A percentile compares a stretch with the other conserved stretches of the same genome.
phyloP scores from a whole-genome alignment of 768 basidiomycete genomes.

The Neoboletus subvelutipes region DNA sequence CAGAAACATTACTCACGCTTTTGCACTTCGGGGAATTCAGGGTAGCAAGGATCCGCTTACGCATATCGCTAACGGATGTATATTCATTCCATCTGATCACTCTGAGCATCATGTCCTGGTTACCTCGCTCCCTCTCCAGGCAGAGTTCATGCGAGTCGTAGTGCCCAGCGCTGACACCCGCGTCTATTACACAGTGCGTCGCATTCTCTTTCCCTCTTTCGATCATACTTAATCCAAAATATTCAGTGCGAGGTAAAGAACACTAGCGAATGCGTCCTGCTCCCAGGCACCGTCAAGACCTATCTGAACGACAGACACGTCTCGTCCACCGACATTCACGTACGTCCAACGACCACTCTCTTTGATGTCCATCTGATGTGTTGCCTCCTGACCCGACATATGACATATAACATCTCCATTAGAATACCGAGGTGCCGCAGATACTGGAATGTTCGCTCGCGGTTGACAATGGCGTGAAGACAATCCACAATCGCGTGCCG shows the following conservation, averaged over 20 bases:
- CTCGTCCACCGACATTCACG: conserved; percentile 24
- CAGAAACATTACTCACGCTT: neutral
- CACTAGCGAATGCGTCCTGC: conserved; percentile 23
- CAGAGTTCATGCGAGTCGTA: conserved; percentile 23
- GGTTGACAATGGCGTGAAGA: conserved; percentile 16
- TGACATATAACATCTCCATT: neutral
- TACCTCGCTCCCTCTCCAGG: conserved; percentile 22
- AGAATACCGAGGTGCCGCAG: conserved; percentile 19
- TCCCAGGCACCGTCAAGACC: conserved; percentile 28
- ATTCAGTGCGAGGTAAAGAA: conserved; percentile 28
- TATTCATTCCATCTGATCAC: conserved; percentile 16
- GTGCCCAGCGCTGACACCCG: conserved; percentile 18
- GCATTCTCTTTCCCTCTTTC: neutral
- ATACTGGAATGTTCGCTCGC: conserved; percentile 21
- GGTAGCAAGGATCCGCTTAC: conserved; percentile 21
- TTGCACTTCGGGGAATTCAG: conserved; percentile 2
- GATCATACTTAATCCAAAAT: neutral
- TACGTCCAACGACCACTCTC: conserved; percentile 4
- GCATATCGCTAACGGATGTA: conserved; percentile 10
- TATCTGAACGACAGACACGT: conserved; percentile 30
- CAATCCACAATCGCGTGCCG: conserved; percentile 13
- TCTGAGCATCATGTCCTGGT: conserved; percentile 20
- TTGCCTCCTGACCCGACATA: neutral
- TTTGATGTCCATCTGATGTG: neutral
- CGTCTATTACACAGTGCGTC: conserved; percentile 22